Evolutionary conservation across 2,329 filamentous ascomycete genomes (phyloP).

Genomic region (Aureobasidium sp.): DNA sequence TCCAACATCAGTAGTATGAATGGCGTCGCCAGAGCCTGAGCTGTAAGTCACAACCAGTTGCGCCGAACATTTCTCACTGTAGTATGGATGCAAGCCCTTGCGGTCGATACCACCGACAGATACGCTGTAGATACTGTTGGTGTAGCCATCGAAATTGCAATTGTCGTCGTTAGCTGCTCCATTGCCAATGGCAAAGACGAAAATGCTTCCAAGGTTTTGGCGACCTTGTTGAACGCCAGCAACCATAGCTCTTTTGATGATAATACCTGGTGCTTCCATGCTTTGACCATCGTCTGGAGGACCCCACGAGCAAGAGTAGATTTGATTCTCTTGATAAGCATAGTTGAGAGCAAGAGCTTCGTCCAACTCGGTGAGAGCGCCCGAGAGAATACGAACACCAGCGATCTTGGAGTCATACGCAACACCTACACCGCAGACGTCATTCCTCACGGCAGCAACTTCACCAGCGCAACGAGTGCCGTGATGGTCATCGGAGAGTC

Average conservation of each 20-base stretch:
- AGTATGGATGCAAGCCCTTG: constrained; percentile 82
- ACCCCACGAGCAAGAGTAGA: constrained; percentile 98
- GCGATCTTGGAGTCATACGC: constrained; percentile 88
- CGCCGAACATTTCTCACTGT: constrained; percentile 92
- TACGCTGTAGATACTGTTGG: constrained; percentile 98
- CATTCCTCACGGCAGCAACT: constrained; percentile 81
- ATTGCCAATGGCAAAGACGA: constrained; percentile 94
- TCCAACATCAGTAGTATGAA: constrained; percentile 95
- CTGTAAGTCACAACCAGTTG: constrained; percentile 95
- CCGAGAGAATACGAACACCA: constrained; percentile 86
- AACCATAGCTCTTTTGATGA: constrained; percentile 85
- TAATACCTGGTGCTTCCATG: constrained; percentile 86
- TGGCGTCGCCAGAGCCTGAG: constrained; percentile 78
- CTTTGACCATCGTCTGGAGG: constrained; percentile 86
- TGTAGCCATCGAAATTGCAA: constrained; percentile 99
- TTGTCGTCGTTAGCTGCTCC: constrained; percentile 83
- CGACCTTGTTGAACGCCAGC: constrained; percentile 87
- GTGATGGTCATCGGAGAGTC: constrained; percentile 77
- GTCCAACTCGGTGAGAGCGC: constrained; percentile 82
- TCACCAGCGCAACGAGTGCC: constrained; percentile 94
- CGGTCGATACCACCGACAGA: constrained; percentile 90
- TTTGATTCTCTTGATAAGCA: constrained; percentile 82
- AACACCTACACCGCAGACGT: constrained; percentile 91
- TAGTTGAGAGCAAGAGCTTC: constrained; percentile 92
- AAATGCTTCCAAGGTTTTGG: constrained; percentile 75